Percentiles rank a stretch among this genome's conserved stretches.
Conservation (phyloP, 2,329 filamentous ascomycete species). For the Cadophora sp. region DNA sequence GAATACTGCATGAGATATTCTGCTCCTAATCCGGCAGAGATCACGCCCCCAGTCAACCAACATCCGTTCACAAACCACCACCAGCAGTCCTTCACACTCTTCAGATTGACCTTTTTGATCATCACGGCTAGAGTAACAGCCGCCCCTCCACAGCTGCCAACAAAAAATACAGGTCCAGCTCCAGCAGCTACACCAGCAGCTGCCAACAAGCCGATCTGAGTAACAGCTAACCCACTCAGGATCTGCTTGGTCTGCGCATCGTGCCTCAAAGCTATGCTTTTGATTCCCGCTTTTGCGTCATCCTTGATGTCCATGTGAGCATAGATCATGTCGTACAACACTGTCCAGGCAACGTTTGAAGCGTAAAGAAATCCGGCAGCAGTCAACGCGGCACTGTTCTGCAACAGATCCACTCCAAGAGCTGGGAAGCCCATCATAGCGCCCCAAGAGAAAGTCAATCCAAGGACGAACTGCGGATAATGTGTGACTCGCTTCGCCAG, state of each 20-base stretch:
- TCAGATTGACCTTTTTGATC: constrained; percentile 71
- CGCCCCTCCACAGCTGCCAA: constrained; percentile 71
- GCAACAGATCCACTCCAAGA: constrained; percentile 76
- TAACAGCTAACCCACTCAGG: constrained; percentile 70
- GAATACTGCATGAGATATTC: constrained; percentile 64
- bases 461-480: constrained; percentile 85
- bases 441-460: constrained; percentile 88
- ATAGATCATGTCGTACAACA: constrained; percentile 92
- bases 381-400: constrained; percentile 65
- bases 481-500: constrained; percentile 86
- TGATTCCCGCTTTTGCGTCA: constrained; percentile 85
- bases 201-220: constrained; percentile 73
- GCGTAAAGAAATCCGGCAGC: constrained; percentile 75
- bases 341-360: constrained; percentile 85
- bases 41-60: constrained; percentile 70
- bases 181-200: constrained; percentile 72
- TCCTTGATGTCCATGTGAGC: constrained; percentile 92
- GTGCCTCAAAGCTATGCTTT: constrained; percentile 84
- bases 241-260: constrained; percentile 79
- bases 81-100: constrained; percentile 72
- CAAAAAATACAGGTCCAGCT: constrained; percentile 72
- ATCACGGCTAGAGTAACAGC: constrained; percentile 66
- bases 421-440: constrained; percentile 88
- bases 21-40: constrained; percentile 62
- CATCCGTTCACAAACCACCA: constrained; percentile 80